Base-by-base conservation (phyloP, 208 protist species). In the Strigomonas culicis region DNA sequence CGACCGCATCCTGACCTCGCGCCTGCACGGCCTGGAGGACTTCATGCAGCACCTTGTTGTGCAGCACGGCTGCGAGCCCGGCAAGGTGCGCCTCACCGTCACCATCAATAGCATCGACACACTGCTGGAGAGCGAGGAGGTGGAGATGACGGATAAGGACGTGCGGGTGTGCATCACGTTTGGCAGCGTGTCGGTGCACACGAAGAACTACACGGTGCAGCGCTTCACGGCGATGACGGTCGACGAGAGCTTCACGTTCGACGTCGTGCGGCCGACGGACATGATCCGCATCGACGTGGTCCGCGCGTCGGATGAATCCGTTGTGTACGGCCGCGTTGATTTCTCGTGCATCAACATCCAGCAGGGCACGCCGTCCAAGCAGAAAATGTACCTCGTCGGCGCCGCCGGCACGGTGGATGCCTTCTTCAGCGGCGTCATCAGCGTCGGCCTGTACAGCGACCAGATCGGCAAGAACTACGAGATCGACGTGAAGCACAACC, bases 241-340 rank as follows among this genome's bases (percentile, higher is more conserved):
- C 65, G 62, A 77, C 25, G 79, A 92, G 57, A 74, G 70, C 27
- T 91, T 81, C 73, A 63, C 68, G 27, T 84, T 95, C 65, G 84
- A 95, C 58, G 84, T 95, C 41, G 77, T 82, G 64, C 79, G 84
- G 1, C 81, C 92, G 59, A 95, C 86, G 4, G 89, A 95, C 62
- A 79, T 92, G 61, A 81, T 95, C 4, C 79, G 77, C 64, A 73
- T 93, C 50, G 73, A 91, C 36, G 85, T 95, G 1, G 74, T 90
- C 22, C 66, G 79, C 43, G 78, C 78, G 2, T 66, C 41, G 6
- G 44, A 74, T 27, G 68, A 79, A 25, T 27, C 60, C 10, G 60
- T 80, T 10, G 71, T 92, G 19, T 92, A 92, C 75, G 89, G 89
- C 68, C 65, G 79, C 57, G 82, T 84, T 22, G 84, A 92, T 70